Conservation (phyloP, 129 eudicot genomes). For the Tanacetum coccineum region DNA sequence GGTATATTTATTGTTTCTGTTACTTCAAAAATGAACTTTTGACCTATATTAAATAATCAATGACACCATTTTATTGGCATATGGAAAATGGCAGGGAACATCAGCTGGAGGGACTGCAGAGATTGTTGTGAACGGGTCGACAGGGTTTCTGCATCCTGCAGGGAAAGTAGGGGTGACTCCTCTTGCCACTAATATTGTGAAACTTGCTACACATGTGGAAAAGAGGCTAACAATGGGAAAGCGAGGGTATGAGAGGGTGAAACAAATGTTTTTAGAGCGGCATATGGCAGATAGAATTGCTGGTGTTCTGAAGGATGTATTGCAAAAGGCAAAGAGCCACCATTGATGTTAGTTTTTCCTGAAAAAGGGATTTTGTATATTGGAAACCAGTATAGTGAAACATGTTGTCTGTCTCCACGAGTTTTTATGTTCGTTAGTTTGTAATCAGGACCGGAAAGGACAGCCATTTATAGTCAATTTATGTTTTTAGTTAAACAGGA, state of each 20-base stretch:
- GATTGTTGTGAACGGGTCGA: constrained; percentile 77
- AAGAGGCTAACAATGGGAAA: constrained; percentile 75
- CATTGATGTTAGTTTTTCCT: constrained; percentile 1
- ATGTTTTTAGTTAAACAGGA: constrained; percentile 7
- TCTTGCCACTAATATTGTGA: constrained; percentile 73
- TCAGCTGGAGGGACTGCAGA: constrained; percentile 95
- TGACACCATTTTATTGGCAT: not conserved
- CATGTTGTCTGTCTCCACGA: not conserved
- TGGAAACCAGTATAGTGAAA: constrained; percentile 6
- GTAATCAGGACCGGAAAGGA: constrained; percentile 10
- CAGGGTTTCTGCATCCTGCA: constrained; percentile 77
- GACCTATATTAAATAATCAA: not conserved
- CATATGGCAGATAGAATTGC: constrained; percentile 82
- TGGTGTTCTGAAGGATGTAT: constrained; percentile 60
- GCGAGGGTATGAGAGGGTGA: constrained; percentile 78
- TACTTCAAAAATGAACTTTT: not conserved
- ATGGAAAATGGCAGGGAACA: constrained; percentile 52
- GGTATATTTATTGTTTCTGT: constrained; percentile 33
- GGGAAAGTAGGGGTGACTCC: constrained; percentile 86
- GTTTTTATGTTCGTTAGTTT: constrained; percentile 19
- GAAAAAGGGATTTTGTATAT: constrained; percentile 4
- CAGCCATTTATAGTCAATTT: constrained; percentile 1
- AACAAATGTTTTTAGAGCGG: constrained; percentile 65
- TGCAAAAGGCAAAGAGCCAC: constrained; percentile 44
- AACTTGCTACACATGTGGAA: constrained; percentile 70